Evolutionary conservation across 805 yeast species (phyloP).

Genomic region (Metschnikowia matae): DNA sequence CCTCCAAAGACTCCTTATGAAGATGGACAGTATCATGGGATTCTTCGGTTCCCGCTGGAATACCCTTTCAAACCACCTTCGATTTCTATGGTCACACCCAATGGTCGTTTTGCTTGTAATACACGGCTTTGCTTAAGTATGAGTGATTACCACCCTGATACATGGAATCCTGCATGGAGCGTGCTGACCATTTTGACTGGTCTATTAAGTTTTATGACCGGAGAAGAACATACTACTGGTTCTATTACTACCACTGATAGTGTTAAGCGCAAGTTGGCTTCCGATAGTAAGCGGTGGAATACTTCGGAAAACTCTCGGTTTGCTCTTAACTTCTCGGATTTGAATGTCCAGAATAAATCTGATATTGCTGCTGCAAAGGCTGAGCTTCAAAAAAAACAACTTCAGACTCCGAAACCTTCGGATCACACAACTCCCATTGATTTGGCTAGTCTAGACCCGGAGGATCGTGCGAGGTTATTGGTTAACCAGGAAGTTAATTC

Average conservation of each 20-base stretch:
- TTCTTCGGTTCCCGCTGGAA: slow-evolving; percentile 75
- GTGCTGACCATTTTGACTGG: slow-evolving; percentile 87
- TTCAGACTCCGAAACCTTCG: slow-evolving; percentile 5
- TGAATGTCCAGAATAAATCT: slow-evolving; percentile 41
- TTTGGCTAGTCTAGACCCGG: slow-evolving; percentile 52
- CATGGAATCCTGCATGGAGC: slow-evolving; percentile 97
- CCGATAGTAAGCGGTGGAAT: slow-evolving; percentile 58
- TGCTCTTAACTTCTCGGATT: slow-evolving; percentile 63
- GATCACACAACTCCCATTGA: slow-evolving; percentile 21
- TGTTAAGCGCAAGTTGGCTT: slow-evolving; percentile 55
- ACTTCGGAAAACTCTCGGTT: slow-evolving; percentile 54
- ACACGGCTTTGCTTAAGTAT: slow-evolving; percentile 83
- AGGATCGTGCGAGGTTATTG: slow-evolving; percentile 53
- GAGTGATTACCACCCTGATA: slow-evolving; percentile 91
- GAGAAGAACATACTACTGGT: slow-evolving; percentile 81
- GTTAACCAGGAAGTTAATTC: slow-evolving; percentile 11
- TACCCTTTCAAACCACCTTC: slow-evolving; percentile 93
- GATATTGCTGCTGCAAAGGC: slow-evolving; percentile 25
- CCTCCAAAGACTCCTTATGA: slow-evolving; percentile 87
- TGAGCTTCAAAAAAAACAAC: slow-evolving; percentile 12
- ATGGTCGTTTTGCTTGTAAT: slow-evolving; percentile 79
- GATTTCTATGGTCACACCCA: slow-evolving; percentile 84
- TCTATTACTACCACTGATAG: slow-evolving; percentile 62
- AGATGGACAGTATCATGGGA: slow-evolving; percentile 86
- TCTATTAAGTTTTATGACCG: slow-evolving; percentile 85